Evolutionary conservation across 108 stramenopile genomes (phyloP).

Genomic region (Pelagomonas calceolata): DNA sequence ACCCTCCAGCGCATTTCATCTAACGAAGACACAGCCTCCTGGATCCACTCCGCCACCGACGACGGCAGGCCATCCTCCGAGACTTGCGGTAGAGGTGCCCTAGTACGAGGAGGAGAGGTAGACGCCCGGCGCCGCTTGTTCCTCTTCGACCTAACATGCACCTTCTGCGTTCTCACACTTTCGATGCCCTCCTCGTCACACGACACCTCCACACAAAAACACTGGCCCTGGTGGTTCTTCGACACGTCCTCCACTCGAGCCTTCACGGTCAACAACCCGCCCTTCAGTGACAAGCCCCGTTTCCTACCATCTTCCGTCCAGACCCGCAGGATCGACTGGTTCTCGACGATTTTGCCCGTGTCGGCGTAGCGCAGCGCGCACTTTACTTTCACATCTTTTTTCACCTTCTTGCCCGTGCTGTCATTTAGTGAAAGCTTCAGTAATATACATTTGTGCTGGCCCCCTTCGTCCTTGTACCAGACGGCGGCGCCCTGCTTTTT

Average conservation of each 20-base stretch:
- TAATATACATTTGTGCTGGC: slow-evolving; percentile 68
- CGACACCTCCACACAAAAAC: slow-evolving; percentile 51
- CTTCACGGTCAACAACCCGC: no score
- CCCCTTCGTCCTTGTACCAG: slow-evolving; percentile 85
- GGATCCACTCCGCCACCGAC: neutral
- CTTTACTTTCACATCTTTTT: slow-evolving; percentile 29
- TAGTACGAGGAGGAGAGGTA: no score
- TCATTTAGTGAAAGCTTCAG: slow-evolving; percentile 44
- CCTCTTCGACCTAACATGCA: slow-evolving; percentile 63
- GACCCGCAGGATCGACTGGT: slow-evolving; percentile 58
- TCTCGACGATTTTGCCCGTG: slow-evolving; percentile 33
- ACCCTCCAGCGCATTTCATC: no score
- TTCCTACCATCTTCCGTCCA: slow-evolving; percentile 24
- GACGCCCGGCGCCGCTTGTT: slow-evolving; percentile 18
- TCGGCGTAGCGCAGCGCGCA: slow-evolving; percentile 40
- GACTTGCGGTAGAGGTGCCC: no score
- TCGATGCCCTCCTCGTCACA: slow-evolving; percentile 39
- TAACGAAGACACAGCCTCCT: no score
- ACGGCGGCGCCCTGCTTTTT: slow-evolving; percentile 4
- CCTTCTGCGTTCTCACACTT: slow-evolving; percentile 40
- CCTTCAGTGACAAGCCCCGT: no score
- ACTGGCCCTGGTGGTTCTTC: slow-evolving; percentile 73
- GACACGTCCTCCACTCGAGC: slow-evolving; percentile 76
- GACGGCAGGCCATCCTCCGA: no score
- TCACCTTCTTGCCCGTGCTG: slow-evolving; percentile 28